Base-by-base conservation (phyloP, 169 alveolate genomes). In the Plasmodium adleri region DNA sequence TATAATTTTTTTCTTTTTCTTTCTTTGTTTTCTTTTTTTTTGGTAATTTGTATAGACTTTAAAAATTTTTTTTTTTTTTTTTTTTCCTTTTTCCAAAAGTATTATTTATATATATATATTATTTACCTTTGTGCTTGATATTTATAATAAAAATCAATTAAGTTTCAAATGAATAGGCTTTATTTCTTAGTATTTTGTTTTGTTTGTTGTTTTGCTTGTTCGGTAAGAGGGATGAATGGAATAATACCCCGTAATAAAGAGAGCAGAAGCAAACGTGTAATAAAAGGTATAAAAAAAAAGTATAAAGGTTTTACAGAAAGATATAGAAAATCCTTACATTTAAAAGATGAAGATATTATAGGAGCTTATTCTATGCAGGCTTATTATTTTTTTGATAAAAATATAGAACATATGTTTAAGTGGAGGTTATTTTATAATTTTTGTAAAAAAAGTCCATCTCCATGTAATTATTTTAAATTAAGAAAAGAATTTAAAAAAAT, bases 341-440 rank as follows among this genome's bases (percentile, higher is more conserved):
- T 78, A 7, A 78, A 78, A 59, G 80, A 66, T 8, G 71, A 47
- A 1, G 67, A 54, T 1, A 78, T 78, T 0, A 10, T 64, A 22
- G 89, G 89, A 7, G 10, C 20, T 6, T 78, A 78, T 70, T 22
- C 49, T 64, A n/a, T 78, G 13, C 28, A 78, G 12, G 89, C 89
- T 3, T 64, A 78, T 45, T 64, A 26, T 58, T 26, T 15, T 58
- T 64, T 64, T 32, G 78, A 78, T 66, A 49, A 50, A 0, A 24
- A 56, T 1, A 49, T 78, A 22, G 89, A 78, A 52, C 64, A 66
- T 26, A 22, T 28, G 52, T 78, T 78, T 66, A 78, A 78, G 67
- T 78, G 89, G 89, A 78, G 67, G 2, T 24, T 78, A 20, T 66
- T 52, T 78, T 64, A 64, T 45, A 78, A 50, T 50, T 56, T 17